A percentile compares a stretch with the other conserved stretches of the same genome.
phyloP scores from a whole-genome alignment of 148 eudicot species.

The Rhododendron simsii region DNA sequence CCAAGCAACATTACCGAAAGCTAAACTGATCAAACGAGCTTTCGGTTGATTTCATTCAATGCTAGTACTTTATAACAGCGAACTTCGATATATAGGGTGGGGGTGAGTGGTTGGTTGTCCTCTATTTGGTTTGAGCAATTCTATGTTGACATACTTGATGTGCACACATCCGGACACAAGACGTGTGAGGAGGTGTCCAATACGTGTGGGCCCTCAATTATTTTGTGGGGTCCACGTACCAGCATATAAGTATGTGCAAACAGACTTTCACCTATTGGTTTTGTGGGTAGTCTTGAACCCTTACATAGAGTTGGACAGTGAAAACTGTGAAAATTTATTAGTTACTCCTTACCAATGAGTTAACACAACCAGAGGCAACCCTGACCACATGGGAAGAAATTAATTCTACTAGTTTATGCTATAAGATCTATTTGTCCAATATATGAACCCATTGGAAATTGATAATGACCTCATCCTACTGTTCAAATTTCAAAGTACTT shows the following conservation, averaged over 20 bases:
- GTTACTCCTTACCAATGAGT: background rate
- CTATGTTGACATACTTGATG: background rate
- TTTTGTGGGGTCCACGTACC: background rate
- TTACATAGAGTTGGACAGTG: background rate
- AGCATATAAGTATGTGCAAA: background rate
- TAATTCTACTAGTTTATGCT: background rate
- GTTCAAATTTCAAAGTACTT: background rate
- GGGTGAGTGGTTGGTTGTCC: background rate
- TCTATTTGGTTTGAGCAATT: background rate
- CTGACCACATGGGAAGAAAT: no score
- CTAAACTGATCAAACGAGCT: background rate
- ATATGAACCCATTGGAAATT: background rate
- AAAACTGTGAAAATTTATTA: background rate
- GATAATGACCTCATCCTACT: background rate
- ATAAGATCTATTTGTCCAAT: background rate
- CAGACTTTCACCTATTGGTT: background rate
- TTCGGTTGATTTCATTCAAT: background rate
- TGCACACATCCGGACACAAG: background rate
- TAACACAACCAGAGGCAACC: no score
- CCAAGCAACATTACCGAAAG: no score
- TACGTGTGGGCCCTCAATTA: background rate
- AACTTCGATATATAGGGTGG: no score
- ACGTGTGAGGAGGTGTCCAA: background rate
- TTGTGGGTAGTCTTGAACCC: background rate
- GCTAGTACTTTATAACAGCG: background rate